A percentile compares a stretch with the other conserved stretches of the same genome.
These are phyloP conservation scores for Lenzites betulinus DNA, from an alignment of 768 basidiomycete species.

Conservation along the genomic window DNA sequence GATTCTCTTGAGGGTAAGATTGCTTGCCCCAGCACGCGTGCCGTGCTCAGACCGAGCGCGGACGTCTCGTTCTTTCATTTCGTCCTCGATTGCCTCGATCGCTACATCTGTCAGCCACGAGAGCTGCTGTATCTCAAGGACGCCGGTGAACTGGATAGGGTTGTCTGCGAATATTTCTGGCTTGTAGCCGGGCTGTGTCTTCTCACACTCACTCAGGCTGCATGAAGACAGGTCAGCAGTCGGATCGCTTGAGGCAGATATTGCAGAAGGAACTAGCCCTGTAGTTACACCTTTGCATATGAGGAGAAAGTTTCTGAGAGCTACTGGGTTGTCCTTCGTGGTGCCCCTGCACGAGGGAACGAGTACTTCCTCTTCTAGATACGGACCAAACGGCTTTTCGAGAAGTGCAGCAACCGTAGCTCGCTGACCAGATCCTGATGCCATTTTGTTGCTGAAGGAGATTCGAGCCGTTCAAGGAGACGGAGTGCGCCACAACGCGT, in stretches of 20 bases:
- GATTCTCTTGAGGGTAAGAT: slow-evolving; percentile 36
- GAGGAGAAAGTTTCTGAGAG: slow-evolving; percentile 14
- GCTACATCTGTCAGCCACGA: slow-evolving; percentile 55
- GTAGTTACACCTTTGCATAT: slow-evolving; percentile 14
- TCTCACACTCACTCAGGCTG: slow-evolving; percentile 24
- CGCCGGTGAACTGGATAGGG: slow-evolving; percentile 51
- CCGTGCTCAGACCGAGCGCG: slow-evolving; percentile 21
- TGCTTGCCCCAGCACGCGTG: slow-evolving; percentile 17
- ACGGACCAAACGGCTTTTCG: slow-evolving; percentile 27
- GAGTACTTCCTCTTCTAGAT: slow-evolving; percentile 20
- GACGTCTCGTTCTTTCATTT: slow-evolving; percentile 44
- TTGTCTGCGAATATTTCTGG: not conserved
- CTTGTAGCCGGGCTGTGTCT: slow-evolving; percentile 13
- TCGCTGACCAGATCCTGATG: no score
- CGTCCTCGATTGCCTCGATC: slow-evolving; percentile 40
- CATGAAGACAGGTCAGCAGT: not conserved
- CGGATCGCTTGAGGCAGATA: not conserved
- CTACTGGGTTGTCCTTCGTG: slow-evolving; percentile 1
- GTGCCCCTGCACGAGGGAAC: slow-evolving; percentile 12
- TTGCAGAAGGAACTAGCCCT: slow-evolving; percentile 6
- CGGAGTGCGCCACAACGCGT: not conserved
- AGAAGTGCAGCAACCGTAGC: not conserved
- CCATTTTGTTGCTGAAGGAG: not conserved
- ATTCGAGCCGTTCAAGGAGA: not conserved
- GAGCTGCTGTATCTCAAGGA: slow-evolving; percentile 46